Conservation (phyloP, 2,329 filamentous ascomycete genomes). For the Exophiala spinifera region DNA sequence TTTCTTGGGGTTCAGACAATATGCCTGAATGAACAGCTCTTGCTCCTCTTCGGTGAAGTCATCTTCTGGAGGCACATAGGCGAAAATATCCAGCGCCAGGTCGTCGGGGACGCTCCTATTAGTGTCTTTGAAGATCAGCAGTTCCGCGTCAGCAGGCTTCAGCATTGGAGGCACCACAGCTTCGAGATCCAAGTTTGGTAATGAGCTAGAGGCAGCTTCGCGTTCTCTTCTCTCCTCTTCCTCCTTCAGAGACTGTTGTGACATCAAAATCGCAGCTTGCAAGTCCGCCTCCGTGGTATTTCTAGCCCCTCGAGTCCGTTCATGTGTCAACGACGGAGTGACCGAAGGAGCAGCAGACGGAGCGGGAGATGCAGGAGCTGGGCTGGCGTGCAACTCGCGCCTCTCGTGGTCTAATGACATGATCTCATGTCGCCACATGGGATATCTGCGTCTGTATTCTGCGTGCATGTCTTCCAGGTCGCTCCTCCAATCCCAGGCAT, state of each 20-base stretch:
- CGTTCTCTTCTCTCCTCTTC: slow-evolving; percentile 44
- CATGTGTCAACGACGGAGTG: slow-evolving; percentile 36
- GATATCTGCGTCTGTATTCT: slow-evolving; percentile 43
- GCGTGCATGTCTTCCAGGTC: slow-evolving; percentile 41
- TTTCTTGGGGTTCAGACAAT: slow-evolving; percentile 49
- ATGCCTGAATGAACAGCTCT: slow-evolving; percentile 45
- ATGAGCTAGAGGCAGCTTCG: slow-evolving; percentile 42
- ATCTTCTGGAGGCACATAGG: slow-evolving; percentile 45
- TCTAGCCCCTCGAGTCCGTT: slow-evolving; percentile 43
- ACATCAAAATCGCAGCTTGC: slow-evolving; percentile 47
- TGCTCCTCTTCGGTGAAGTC: slow-evolving; percentile 50
- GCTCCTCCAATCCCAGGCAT: slow-evolving; percentile 37
- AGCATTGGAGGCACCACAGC: slow-evolving; percentile 50
- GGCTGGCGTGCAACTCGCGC: slow-evolving; percentile 36
- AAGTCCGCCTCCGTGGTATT: slow-evolving; percentile 51
- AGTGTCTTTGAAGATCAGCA: slow-evolving; percentile 45
- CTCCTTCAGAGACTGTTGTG: slow-evolving; percentile 48
- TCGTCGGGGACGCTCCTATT: slow-evolving; percentile 42
- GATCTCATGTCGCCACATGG: slow-evolving; percentile 44
- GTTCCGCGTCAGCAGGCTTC: slow-evolving; percentile 38
- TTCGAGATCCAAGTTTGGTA: slow-evolving; percentile 45
- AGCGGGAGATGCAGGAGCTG: slow-evolving; percentile 37
- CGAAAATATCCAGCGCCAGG: slow-evolving; percentile 43
- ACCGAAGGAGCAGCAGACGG: slow-evolving; percentile 29
- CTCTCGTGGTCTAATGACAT: slow-evolving; percentile 43